These are phyloP conservation scores for Fusarium concolor DNA, from an alignment of 2,329 filamentous ascomycete species.

Conservation along the genomic window DNA sequence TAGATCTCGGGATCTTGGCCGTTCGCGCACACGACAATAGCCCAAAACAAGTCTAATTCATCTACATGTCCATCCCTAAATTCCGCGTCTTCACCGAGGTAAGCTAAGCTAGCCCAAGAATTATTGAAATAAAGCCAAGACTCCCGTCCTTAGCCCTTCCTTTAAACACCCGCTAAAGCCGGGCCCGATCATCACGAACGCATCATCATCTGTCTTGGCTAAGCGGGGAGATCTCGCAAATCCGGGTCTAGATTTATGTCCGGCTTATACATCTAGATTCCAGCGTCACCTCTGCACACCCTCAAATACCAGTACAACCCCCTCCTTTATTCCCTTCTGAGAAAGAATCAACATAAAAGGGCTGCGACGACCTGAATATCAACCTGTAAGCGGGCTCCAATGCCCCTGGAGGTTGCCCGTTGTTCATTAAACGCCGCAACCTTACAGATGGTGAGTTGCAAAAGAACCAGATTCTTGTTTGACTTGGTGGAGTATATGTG, in stretches of 20 bases:
- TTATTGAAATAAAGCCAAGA: neutral
- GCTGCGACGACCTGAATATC: too few species aligned
- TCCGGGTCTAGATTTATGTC: slow-evolving; percentile 8
- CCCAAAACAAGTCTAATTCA: neutral
- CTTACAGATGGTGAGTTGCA: neutral
- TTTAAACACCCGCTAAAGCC: neutral
- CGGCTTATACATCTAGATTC: neutral
- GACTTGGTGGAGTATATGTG: slow-evolving; percentile 18
- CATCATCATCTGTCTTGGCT: neutral
- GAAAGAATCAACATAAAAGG: neutral
- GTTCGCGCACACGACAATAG: neutral
- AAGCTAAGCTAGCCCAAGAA: too few species aligned
- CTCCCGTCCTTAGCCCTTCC: neutral
- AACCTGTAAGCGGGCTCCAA: neutral
- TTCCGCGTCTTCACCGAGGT: slow-evolving; percentile 14
- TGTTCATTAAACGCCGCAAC: neutral
- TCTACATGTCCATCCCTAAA: neutral
- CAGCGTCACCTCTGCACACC: neutral
- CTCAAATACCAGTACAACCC: neutral
- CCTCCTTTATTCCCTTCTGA: slow-evolving; percentile 2
- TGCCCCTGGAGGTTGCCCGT: neutral
- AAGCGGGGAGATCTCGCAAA: neutral
- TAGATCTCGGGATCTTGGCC: neutral
- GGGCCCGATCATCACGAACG: neutral
- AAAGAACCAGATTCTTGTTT: neutral